Base-by-base conservation (phyloP, 2,329 filamentous ascomycete genomes). In the Verticillium dahliae region DNA sequence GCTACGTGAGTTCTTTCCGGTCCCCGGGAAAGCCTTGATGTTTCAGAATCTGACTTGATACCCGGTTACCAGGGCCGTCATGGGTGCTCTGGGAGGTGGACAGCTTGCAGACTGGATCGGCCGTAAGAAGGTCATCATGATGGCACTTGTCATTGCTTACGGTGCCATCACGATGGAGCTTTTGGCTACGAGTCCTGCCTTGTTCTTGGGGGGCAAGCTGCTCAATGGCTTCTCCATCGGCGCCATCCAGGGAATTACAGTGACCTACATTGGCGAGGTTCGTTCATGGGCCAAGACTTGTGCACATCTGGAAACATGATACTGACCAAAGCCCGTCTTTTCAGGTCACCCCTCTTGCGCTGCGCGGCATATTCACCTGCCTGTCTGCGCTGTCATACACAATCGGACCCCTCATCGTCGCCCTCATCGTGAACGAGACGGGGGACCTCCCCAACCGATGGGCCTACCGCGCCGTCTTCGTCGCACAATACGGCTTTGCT, bases 161-260 rank as follows among this genome's bases (percentile, higher is more conserved):
- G 72, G 69, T 15, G 74, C 76, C 14, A 69, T 78, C 39, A 74
- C 74, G 3, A 70, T 78, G 65, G 75, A 78, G 63, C 76, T 78
- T 39, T 67, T 77, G 9, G 72, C 76, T 6, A 77, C 75, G 0
- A 71, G 74, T 1, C 76, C 76, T n/a, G 70, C 68, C 15, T 63
- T 75, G 27, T 78, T 78, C 67, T 78, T 78, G 59, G 69, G 72
- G 33, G 76, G 76, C 15, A 78, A 79, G 62, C 75, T 78, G 60
- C 61, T 78, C 41, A 77, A 78, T 57, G 76, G 76, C 1, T 76
- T 78, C 60, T 72, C 74, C 0, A 68, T 70, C 33, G 71, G 71
- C 50, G 66, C 67, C 13, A 63, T 71, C 11, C 65, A 62, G 0
- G 67, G 69, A 0, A 68, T 71, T 5, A 68, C 67, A 1, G 68